Evolutionary conservation across 1,139 yeast genomes (phyloP).

Genomic region (Nakaseomyces nivariensis): DNA sequence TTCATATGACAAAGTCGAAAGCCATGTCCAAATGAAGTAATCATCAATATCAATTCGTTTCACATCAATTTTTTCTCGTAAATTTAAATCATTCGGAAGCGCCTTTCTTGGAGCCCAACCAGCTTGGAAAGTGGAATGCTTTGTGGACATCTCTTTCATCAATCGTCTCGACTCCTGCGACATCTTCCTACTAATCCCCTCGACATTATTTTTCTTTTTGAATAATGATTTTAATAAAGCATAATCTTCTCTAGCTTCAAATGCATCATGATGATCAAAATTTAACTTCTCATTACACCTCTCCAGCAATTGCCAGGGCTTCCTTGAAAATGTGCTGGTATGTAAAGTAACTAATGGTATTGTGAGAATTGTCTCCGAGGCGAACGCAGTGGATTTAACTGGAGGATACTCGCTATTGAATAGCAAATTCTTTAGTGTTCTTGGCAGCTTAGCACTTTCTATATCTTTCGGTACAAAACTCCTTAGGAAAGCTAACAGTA

Average conservation of each 20-base stretch:
- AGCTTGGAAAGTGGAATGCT: conserved; percentile 34
- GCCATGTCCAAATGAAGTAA: conserved; percentile 87
- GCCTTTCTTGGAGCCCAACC: conserved; percentile 31
- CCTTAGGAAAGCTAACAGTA: conserved; percentile 65
- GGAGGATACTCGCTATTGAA: conserved; percentile 65
- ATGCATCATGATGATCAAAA: conserved; percentile 61
- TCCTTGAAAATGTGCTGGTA: conserved; percentile 51
- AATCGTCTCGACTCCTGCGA: conserved; percentile 69
- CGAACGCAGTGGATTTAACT: conserved; percentile 31
- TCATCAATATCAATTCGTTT: conserved; percentile 68
- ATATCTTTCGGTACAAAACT: conserved; percentile 64
- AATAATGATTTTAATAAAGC: conserved; percentile 65
- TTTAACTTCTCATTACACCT: conserved; percentile 50
- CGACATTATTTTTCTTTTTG: conserved; percentile 41
- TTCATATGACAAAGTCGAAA: conserved; percentile 66
- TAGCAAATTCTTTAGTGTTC: conserved; percentile 50
- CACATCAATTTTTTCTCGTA: conserved; percentile 35
- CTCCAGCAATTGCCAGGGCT: conserved; percentile 41
- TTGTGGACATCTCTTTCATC: conserved; percentile 47
- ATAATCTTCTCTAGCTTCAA: conserved; percentile 70
- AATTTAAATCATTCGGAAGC: conserved; percentile 9
- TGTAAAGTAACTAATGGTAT: conserved; percentile 62
- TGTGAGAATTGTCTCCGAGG: conserved; percentile 39
- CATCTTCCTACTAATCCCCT: conserved; percentile 51
- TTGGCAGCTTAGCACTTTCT: conserved; percentile 46